Conservation (phyloP, 2,329 filamentous ascomycete species). For the Colletotrichum sansevieriae region DNA sequence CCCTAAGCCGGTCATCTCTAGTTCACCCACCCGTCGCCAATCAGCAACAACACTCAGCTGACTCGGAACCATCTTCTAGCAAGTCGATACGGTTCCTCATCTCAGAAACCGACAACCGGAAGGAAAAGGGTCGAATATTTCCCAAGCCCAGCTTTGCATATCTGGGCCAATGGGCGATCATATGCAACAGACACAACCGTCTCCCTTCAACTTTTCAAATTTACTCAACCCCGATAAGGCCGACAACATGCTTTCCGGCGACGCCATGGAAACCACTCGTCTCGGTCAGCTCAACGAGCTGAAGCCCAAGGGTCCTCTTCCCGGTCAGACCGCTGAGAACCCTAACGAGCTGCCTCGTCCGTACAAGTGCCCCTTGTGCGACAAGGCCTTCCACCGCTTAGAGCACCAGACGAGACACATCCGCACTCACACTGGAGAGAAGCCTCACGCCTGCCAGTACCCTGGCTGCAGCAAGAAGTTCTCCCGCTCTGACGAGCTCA, state of each 20-base stretch:
- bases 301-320: constrained; percentile 73
- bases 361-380: constrained; percentile 98
- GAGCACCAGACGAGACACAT: constrained; percentile 95
- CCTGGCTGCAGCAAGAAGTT: constrained; percentile 98
- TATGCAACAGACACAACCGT: constrained; percentile 78
- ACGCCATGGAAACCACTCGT: constrained; percentile 38
- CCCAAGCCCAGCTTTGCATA: constrained; percentile 29
- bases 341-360: constrained; percentile 85
- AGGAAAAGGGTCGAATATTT: constrained; percentile 15
- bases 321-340: constrained; percentile 71
- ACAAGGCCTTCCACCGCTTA: constrained; percentile 97
- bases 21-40: constrained; percentile 3
- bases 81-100: constrained; percentile 6
- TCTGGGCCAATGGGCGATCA: constrained; percentile 60
- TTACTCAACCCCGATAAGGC: constrained; percentile 72
- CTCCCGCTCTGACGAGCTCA: constrained; percentile 95
- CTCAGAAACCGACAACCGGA: background rate
- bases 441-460: constrained; percentile 96
- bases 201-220: constrained; percentile 81
- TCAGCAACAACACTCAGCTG: background rate
- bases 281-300: constrained; percentile 47
- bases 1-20: background rate
- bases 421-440: constrained; percentile 97
- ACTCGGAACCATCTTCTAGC: background rate
- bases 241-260: constrained; percentile 36